These are phyloP conservation scores for Rhodotorula sp. DNA, from an alignment of 1,284 basidiomycete species.

Conservation along the genomic window DNA sequence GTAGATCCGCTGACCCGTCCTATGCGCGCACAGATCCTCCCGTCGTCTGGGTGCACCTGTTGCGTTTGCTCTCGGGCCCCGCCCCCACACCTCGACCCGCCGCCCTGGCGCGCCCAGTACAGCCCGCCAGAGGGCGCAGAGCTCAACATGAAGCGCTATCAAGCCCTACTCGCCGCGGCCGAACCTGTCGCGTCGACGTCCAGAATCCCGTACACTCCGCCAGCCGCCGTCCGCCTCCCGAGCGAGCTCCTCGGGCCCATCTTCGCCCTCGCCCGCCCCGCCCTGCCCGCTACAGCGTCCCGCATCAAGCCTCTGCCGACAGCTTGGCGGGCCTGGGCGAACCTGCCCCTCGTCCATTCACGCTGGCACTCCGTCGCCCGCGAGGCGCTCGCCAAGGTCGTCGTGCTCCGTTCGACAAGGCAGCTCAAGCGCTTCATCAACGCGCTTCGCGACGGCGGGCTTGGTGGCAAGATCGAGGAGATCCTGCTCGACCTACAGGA, in stretches of 20 bases:
- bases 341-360: slow-evolving; percentile 16
- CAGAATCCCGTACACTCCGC: neutral
- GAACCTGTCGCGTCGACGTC: slow-evolving; percentile 7
- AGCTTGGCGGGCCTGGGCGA: neutral
- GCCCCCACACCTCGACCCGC: neutral
- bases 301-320: neutral
- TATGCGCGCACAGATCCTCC: neutral
- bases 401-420: neutral
- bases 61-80: neutral
- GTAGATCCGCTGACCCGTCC: no score
- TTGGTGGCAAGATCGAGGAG: slow-evolving; percentile 13
- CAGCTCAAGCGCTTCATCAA: slow-evolving; percentile 9
- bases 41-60: neutral
- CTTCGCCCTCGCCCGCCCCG: slow-evolving; percentile 9
- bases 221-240: slow-evolving; percentile 12
- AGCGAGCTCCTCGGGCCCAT: slow-evolving; percentile 19
- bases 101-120: neutral
- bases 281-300: neutral
- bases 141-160: no score
- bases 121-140: neutral
- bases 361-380: slow-evolving; percentile 10
- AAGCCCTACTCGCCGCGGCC: neutral
- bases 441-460: neutral
- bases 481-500: slow-evolving; percentile 23
- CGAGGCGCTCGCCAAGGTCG: neutral